Evolutionary conservation across 2,329 filamentous ascomycete genomes (phyloP).

Genomic region (Leptographium procerum): DNA sequence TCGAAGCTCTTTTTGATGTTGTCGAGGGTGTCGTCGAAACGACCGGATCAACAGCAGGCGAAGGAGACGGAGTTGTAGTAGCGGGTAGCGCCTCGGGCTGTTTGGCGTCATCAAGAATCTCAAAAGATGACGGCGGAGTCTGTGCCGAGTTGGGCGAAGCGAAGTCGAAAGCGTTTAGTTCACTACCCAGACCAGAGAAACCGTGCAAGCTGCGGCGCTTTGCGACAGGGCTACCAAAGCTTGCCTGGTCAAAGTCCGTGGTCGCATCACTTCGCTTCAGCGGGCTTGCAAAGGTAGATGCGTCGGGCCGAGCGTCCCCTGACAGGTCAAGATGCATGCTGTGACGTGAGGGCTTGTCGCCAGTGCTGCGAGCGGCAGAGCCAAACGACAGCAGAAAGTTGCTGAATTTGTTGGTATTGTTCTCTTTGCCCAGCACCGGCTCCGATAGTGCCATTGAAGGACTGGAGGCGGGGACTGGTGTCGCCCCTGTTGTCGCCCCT

Average conservation of each 20-base stretch:
- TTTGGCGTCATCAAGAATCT: conserved; percentile 28
- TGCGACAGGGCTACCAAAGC: conserved; percentile 72
- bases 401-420: conserved; percentile 19
- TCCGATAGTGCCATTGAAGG: conserved; percentile 18
- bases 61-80: conserved; percentile 12
- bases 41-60: conserved; percentile 26
- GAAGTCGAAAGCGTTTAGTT: conserved; percentile 66
- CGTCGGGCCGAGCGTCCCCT: conserved; percentile 33
- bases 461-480: conserved; percentile 27
- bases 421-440: conserved; percentile 28
- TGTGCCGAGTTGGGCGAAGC: conserved; percentile 12
- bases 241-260: conserved; percentile 74
- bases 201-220: conserved; percentile 84
- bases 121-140: conserved; percentile 31
- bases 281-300: conserved; percentile 59
- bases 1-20: conserved; percentile 59
- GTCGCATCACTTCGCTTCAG: conserved; percentile 84
- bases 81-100: conserved; percentile 36
- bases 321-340: conserved; percentile 47
- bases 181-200: conserved; percentile 48
- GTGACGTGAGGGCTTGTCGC: conserved; percentile 40
- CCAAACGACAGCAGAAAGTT: conserved; percentile 22
- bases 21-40: conserved; percentile 37
- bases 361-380: conserved; percentile 29
- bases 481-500: conserved; percentile 36